Conservation (phyloP, 2,329 filamentous ascomycete species). For the Hyphodiscus sp. region DNA sequence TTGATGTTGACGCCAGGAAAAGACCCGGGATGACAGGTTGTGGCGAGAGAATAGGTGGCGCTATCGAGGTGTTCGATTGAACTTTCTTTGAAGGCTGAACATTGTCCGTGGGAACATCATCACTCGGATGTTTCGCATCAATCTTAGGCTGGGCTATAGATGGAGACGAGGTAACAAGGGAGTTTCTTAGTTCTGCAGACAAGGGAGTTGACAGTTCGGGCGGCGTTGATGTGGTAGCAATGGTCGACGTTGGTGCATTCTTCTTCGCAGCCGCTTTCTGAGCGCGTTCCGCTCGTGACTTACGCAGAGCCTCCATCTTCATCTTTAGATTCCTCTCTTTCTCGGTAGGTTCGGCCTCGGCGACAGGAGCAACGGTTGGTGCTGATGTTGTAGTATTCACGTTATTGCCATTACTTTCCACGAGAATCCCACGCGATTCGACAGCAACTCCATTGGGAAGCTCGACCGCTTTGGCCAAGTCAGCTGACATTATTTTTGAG, state of each 20-base stretch:
- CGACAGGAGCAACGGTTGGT: slow-evolving; percentile 2
- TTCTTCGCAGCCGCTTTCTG: slow-evolving; percentile 32
- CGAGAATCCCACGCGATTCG: not conserved
- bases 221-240: not conserved
- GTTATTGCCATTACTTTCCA: not conserved
- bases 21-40: slow-evolving; percentile 21
- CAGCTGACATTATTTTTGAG: not conserved
- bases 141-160: not conserved
- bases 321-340: slow-evolving; percentile 69
- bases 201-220: not conserved
- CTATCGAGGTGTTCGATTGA: not conserved
- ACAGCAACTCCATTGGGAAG: not conserved
- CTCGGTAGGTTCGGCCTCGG: slow-evolving; percentile 45
- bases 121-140: not conserved
- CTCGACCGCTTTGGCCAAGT: not conserved
- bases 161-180: slow-evolving; percentile 1
- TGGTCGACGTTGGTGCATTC: slow-evolving; percentile 3
- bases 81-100: no score
- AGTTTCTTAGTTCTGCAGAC: not conserved
- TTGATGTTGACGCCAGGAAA: slow-evolving; percentile 22
- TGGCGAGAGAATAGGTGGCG: not conserved
- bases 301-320: slow-evolving; percentile 70
- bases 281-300: slow-evolving; percentile 42
- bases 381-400: not conserved
- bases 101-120: no score